These are phyloP conservation scores for Coemansia sp. DNA, from an alignment of 192 early-diverging fungal genomes.

Conservation along the genomic window DNA sequence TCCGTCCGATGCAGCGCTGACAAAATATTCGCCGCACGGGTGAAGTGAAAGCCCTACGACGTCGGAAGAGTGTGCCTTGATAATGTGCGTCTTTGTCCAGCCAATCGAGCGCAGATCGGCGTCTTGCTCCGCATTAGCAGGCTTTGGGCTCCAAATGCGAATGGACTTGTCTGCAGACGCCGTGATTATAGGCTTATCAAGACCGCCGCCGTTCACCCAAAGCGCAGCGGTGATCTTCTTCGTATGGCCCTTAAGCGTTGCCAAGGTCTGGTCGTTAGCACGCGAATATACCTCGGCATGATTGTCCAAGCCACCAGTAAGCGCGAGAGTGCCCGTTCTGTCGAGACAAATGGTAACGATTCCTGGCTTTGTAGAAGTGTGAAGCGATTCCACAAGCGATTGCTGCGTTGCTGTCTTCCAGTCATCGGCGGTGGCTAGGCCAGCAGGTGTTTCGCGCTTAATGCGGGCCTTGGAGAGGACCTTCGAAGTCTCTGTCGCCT, in stretches of 20 bases:
- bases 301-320: slow-evolving; percentile 81
- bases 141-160: slow-evolving; percentile 65
- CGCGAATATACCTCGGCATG: slow-evolving; percentile 70
- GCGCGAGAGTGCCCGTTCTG: slow-evolving; percentile 56
- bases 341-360: slow-evolving; percentile 62
- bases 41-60: slow-evolving; percentile 76
- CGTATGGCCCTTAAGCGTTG: slow-evolving; percentile 76
- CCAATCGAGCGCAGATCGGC: slow-evolving; percentile 13
- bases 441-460: slow-evolving; percentile 83
- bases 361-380: slow-evolving; percentile 70
- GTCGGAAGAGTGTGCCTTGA: slow-evolving; percentile 68
- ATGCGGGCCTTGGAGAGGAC: slow-evolving; percentile 65
- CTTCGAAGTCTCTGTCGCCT: slow-evolving; percentile 43
- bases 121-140: slow-evolving; percentile 41
- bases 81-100: slow-evolving; percentile 49
- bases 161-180: slow-evolving; percentile 79
- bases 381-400: slow-evolving; percentile 59
- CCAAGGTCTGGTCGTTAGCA: slow-evolving; percentile 60
- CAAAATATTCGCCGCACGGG: slow-evolving; percentile 78
- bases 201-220: slow-evolving; percentile 48
- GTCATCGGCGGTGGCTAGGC: slow-evolving; percentile 63
- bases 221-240: slow-evolving; percentile 73
- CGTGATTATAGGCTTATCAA: slow-evolving; percentile 60
- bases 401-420: slow-evolving; percentile 59
- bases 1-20: slow-evolving; percentile 67